Percentiles rank a stretch among this genome's conserved stretches.
phyloP scores from a whole-genome alignment of 2,329 filamentous ascomycete species.

The Fusarium ramigenum region DNA sequence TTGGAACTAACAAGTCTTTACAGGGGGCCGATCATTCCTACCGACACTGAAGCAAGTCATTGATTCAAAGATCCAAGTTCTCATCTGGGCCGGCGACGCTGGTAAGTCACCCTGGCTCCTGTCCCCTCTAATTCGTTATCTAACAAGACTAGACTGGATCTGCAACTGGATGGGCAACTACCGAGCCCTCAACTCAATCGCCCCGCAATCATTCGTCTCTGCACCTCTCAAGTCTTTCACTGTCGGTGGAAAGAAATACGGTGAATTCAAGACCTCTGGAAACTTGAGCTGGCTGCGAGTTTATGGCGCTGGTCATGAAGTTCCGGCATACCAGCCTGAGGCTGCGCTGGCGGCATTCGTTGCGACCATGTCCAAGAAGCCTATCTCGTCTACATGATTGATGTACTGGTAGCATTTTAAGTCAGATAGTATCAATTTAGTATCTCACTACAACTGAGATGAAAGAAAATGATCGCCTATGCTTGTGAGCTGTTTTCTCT shows the following conservation, averaged over 20 bases:
- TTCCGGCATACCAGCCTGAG: constrained; percentile 54
- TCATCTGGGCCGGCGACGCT: constrained; percentile 66
- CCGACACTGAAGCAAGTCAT: constrained; percentile 55
- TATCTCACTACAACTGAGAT: accelerated
- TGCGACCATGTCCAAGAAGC: constrained; percentile 8
- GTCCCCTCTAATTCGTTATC: too few relatives aligned
- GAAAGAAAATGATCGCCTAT: accelerated
- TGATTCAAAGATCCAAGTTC: constrained; percentile 55
- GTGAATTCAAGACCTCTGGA: constrained; percentile 57
- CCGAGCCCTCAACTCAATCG: constrained; percentile 55
- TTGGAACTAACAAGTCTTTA: accelerated
- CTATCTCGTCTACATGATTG: background rate
- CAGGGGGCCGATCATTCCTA: constrained; percentile 56
- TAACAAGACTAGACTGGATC: constrained; percentile 57
- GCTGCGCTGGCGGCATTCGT: constrained; percentile 9
- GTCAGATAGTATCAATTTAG: accelerated
- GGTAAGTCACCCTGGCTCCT: constrained; percentile 35
- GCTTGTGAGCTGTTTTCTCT: accelerated
- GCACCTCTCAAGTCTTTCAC: constrained; percentile 53
- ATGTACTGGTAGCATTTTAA: background rate
- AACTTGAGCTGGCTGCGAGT: constrained; percentile 70
- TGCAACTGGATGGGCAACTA: constrained; percentile 66
- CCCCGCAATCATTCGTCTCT: constrained; percentile 52
- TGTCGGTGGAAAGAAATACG: constrained; percentile 56
- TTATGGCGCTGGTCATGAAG: constrained; percentile 66